Percentiles rank a stretch among this genome's conserved stretches.
Conservation (phyloP, 495 filamentous ascomycete genomes). For the Stereocaulon alpinum region DNA sequence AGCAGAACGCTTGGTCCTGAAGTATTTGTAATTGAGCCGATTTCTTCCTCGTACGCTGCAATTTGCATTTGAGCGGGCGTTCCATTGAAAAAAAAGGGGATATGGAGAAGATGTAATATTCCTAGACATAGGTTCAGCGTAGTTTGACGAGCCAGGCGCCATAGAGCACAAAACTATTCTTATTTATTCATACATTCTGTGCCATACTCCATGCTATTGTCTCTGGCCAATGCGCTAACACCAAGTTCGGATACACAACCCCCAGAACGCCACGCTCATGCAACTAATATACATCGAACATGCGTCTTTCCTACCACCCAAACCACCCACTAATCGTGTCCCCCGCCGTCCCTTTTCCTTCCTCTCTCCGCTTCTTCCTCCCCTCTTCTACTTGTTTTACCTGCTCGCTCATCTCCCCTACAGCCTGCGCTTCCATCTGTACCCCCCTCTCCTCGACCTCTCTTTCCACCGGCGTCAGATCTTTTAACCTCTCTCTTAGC, state of each 20-base stretch:
- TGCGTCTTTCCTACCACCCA: slow-evolving; percentile 24
- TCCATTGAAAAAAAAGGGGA: not conserved
- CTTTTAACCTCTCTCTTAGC: slow-evolving; percentile 45
- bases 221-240: no score
- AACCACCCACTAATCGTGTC: slow-evolving; percentile 44
- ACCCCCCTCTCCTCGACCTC: slow-evolving; percentile 56
- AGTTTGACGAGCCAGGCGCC: not conserved
- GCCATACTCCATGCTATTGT: not conserved
- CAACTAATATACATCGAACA: not conserved
- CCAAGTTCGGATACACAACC: no score
- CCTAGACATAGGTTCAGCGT: slow-evolving; percentile 7
- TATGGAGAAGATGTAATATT: not conserved
- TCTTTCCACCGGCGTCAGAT: slow-evolving; percentile 50
- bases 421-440: slow-evolving; percentile 48
- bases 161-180: not conserved
- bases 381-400: slow-evolving; percentile 45
- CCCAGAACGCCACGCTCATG: not conserved
- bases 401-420: slow-evolving; percentile 41
- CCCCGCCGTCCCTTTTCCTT: slow-evolving; percentile 43
- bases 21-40: not conserved
- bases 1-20: slow-evolving; percentile 22
- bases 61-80: slow-evolving; percentile 10
- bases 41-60: not conserved
- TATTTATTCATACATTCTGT: slow-evolving; percentile 1
- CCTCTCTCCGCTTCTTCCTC: slow-evolving; percentile 46